phyloP scores from a whole-genome alignment of 768 basidiomycete genomes.

The Udeniomyces megalosporus region DNA sequence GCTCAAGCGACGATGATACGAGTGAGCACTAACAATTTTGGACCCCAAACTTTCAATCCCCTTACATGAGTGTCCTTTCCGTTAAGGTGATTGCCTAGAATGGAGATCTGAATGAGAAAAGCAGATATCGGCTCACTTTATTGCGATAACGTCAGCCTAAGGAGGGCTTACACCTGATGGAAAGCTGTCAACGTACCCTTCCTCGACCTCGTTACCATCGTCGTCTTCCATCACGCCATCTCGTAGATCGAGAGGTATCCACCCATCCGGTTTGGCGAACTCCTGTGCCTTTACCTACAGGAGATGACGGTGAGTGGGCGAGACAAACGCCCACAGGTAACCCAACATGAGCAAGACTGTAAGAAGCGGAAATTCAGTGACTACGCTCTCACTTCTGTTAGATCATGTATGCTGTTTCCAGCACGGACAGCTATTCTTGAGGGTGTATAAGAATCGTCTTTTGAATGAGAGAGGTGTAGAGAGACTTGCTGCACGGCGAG shows the following conservation, averaged over 20 bases:
- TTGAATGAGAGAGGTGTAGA: conserved; percentile 44
- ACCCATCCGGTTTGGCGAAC: conserved; percentile 81
- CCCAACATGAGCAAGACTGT: background rate
- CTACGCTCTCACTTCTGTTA: conserved; percentile 62
- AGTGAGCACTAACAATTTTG: conserved; percentile 23
- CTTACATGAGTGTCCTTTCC: conserved; percentile 98
- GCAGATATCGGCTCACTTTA: conserved; percentile 69
- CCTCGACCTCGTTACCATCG: conserved; percentile 48
- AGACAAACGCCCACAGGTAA: background rate
- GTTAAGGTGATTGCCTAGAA: conserved; percentile 89
- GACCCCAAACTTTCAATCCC: conserved; percentile 72
- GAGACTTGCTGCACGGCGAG: conserved; percentile 53
- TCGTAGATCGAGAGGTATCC: conserved; percentile 75
- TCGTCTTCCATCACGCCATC: conserved; percentile 38
- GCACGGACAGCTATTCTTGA: conserved; percentile 77
- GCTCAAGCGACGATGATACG: no score
- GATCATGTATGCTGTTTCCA: conserved; percentile 75
- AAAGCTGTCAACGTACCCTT: conserved; percentile 40
- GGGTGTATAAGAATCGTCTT: conserved; percentile 95
- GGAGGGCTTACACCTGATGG: background rate
- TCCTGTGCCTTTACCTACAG: conserved; percentile 40
- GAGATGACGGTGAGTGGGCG: background rate
- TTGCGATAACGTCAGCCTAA: background rate
- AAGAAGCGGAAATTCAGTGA: background rate
- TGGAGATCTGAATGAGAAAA: conserved; percentile 75